A percentile compares a stretch with the other conserved stretches of the same genome.
Evolutionary conservation across 805 yeast genomes (phyloP).

Genomic region (Cyberlindnera maritima): DNA sequence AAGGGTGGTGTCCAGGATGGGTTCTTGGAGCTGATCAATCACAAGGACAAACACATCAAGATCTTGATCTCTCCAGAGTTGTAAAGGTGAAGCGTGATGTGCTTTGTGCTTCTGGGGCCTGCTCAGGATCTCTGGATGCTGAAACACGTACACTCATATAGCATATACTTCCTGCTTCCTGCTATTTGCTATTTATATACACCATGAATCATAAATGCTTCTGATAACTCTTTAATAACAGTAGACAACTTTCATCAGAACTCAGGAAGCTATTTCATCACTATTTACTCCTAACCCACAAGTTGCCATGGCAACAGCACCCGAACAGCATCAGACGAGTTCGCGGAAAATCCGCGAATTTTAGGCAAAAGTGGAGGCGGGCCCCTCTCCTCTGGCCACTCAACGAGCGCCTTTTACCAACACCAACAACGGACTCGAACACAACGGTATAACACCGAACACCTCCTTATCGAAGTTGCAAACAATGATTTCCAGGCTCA

Average conservation of each 20-base stretch:
- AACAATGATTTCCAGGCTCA: conserved; percentile 1
- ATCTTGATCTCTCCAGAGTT: conserved; percentile 38
- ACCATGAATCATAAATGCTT: too few species aligned
- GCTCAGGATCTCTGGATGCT: too few species aligned
- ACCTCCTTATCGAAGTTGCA: neutral
- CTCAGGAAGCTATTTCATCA: too few species aligned
- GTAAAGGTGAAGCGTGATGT: neutral
- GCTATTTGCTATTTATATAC: too few species aligned
- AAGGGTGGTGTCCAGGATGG: conserved; percentile 42
- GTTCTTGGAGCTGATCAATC: conserved; percentile 38
- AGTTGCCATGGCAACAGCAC: neutral
- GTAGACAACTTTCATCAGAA: too few species aligned
- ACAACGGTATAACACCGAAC: neutral
- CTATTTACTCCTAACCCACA: too few species aligned
- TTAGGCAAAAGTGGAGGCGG: neutral
- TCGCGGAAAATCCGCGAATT: neutral
- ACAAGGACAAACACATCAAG: conserved; percentile 46
- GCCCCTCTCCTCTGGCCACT: conserved; percentile 3
- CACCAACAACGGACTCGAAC: neutral
- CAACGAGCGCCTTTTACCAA: conserved; percentile 4
- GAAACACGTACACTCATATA: too few species aligned
- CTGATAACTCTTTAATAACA: too few species aligned
- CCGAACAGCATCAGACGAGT: neutral
- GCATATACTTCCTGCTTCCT: too few species aligned
- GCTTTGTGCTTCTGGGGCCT: neutral